Conservation (phyloP, 306 rosid species). For the Cicer yamashitae region DNA sequence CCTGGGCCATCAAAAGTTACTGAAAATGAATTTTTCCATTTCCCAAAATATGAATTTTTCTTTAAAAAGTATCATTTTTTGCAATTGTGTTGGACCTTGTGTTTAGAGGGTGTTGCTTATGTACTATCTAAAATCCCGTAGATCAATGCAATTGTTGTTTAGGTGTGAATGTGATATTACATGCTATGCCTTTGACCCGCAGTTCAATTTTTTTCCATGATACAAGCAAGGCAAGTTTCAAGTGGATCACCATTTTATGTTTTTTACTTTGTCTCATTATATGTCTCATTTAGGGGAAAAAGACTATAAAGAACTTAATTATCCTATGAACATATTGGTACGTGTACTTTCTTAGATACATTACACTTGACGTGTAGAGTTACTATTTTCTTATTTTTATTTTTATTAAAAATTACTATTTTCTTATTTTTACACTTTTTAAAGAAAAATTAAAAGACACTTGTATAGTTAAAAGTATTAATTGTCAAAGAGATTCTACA, state of each 20-base stretch:
- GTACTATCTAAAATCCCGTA: conserved; percentile 22
- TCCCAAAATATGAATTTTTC: conserved; percentile 28
- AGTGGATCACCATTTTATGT: no score
- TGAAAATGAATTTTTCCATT: conserved; percentile 33
- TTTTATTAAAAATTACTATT: no score
- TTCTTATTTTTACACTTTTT: no score
- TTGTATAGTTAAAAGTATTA: neutral
- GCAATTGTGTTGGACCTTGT: conserved; percentile 29
- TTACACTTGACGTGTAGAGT: no score
- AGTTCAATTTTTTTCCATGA: neutral
- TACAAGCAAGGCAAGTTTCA: neutral
- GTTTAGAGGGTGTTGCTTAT: conserved; percentile 42
- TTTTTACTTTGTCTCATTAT: no score
- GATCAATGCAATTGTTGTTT: conserved; percentile 31
- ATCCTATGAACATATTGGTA: no score
- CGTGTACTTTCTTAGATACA: neutral
- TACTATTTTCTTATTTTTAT: no score
- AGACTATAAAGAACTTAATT: no score
- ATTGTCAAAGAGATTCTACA: no score
- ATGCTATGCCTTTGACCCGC: neutral
- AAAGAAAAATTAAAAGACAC: neutral
- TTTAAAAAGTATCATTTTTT: conserved; percentile 25
- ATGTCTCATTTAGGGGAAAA: no score
- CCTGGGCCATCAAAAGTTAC: conserved; percentile 46
- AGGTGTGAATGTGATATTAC: conserved; percentile 11